Conservation (phyloP, 1,284 basidiomycete genomes). For the Fomitopsis pinicola region DNA sequence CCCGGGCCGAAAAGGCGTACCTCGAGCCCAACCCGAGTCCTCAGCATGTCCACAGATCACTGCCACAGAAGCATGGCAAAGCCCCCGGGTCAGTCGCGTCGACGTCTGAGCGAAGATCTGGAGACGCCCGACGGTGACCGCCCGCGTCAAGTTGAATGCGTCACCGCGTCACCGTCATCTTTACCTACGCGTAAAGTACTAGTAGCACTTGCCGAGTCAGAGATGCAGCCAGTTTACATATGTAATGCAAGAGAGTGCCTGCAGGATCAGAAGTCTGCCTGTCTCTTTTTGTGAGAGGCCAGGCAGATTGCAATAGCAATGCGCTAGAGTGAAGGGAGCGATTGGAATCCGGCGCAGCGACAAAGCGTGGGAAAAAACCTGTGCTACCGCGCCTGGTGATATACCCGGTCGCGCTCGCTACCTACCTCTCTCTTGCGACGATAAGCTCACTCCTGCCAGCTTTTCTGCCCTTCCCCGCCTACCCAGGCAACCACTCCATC, state of each 20-base stretch:
- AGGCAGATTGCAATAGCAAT: background rate
- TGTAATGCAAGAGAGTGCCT: background rate
- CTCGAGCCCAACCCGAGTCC: no score
- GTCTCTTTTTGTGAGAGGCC: background rate
- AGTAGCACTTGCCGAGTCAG: background rate
- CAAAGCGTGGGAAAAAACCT: slow-evolving; percentile 21
- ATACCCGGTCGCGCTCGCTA: slow-evolving; percentile 21
- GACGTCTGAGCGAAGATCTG: no score
- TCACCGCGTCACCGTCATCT: no score
- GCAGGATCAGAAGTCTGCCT: background rate
- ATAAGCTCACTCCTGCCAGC: slow-evolving; percentile 42
- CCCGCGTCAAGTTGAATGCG: no score
- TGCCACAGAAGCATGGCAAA: no score
- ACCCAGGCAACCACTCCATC: slow-evolving; percentile 55
- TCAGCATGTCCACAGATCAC: no score
- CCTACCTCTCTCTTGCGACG: slow-evolving; percentile 33
- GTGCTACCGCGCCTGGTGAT: slow-evolving; percentile 20
- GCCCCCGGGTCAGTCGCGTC: no score
- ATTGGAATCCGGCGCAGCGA: slow-evolving; percentile 13
- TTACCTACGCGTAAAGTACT: no score
- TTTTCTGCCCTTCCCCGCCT: slow-evolving; percentile 32
- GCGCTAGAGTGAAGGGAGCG: background rate
- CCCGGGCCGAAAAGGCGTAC: no score
- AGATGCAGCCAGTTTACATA: background rate
- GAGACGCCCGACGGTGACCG: no score